A percentile compares a stretch with the other conserved stretches of the same genome.
Evolutionary conservation across 352 stramenopile species (phyloP).

Genomic region (Pythium aristosporum): DNA sequence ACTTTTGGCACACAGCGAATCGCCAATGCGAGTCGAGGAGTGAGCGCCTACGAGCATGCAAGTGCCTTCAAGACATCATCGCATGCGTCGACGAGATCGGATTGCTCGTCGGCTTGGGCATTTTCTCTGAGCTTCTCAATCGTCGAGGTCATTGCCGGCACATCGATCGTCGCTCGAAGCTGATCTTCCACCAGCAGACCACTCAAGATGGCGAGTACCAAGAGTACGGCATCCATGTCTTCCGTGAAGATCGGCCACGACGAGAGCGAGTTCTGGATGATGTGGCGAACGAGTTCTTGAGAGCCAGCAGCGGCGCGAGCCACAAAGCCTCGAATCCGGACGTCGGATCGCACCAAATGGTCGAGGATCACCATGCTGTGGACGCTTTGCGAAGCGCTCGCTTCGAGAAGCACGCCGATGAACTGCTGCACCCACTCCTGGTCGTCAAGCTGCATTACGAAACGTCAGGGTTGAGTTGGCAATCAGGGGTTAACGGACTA

Average conservation of each 20-base stretch:
- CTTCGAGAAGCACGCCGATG: constrained; percentile 15
- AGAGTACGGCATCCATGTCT: constrained; percentile 25
- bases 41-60: not conserved
- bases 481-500: not conserved
- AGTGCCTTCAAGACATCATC: constrained; percentile 13
- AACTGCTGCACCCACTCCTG: constrained; percentile 18
- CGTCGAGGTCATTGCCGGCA: not conserved
- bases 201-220: constrained; percentile 18
- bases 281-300: constrained; percentile 13
- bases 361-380: constrained; percentile 22
- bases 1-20: constrained; percentile 13
- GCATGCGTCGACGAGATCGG: constrained; percentile 20
- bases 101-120: constrained; percentile 11
- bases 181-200: constrained; percentile 11
- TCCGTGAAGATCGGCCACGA: constrained; percentile 26
- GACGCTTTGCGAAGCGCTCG: constrained; percentile 11
- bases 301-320: constrained; percentile 3
- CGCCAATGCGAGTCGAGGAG: not conserved
- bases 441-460: constrained; percentile 13
- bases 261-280: constrained; percentile 18
- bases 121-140: constrained; percentile 17
- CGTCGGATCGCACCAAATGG: constrained; percentile 9
- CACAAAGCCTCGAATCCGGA: constrained; percentile 4
- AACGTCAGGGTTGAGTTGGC: not conserved
- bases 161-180: constrained; percentile 5